Evolutionary conservation across 768 basidiomycete species (phyloP).

Genomic region (Cystobasidium tubakii): DNA sequence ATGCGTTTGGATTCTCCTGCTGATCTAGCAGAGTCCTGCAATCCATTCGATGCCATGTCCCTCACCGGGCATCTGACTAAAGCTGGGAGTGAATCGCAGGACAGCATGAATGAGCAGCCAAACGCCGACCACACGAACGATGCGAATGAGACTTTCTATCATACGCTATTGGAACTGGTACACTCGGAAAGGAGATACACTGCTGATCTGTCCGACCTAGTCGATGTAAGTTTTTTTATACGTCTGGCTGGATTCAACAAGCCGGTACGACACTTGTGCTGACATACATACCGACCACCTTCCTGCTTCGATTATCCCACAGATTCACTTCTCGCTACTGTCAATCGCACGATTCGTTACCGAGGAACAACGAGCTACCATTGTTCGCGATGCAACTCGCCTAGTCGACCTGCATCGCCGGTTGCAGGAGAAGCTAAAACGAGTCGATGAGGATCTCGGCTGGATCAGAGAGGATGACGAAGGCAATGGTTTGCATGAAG

Average conservation of each 20-base stretch:
- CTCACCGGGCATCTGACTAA: neutral
- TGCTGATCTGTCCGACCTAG: constrained; percentile 67
- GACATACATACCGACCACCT: no score
- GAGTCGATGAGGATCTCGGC: constrained; percentile 37
- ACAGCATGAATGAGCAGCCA: neutral
- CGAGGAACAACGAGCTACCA: constrained; percentile 34
- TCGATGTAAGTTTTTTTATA: constrained; percentile 58
- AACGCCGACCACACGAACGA: neutral
- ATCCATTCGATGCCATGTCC: constrained; percentile 9
- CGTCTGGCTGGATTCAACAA: no score
- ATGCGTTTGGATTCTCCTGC: constrained; percentile 28
- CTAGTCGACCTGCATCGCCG: constrained; percentile 43
- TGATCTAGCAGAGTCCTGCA: constrained; percentile 16
- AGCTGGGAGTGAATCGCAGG: neutral
- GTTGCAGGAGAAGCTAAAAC: constrained; percentile 31
- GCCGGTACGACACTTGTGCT: no score
- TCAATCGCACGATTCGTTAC: constrained; percentile 43
- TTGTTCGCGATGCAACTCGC: constrained; percentile 41
- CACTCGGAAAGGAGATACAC: constrained; percentile 79
- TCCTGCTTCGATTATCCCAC: no score
- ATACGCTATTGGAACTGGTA: constrained; percentile 78
- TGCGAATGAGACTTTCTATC: constrained; percentile 52
- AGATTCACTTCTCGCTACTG: constrained; percentile 46
- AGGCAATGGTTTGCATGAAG: neutral
- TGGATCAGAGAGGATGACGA: constrained; percentile 37